Evolutionary conservation across 441 rosid species (phyloP), one percentile per base, ranked within the genome.

Genomic region (Gossypium gossypioides): DNA sequence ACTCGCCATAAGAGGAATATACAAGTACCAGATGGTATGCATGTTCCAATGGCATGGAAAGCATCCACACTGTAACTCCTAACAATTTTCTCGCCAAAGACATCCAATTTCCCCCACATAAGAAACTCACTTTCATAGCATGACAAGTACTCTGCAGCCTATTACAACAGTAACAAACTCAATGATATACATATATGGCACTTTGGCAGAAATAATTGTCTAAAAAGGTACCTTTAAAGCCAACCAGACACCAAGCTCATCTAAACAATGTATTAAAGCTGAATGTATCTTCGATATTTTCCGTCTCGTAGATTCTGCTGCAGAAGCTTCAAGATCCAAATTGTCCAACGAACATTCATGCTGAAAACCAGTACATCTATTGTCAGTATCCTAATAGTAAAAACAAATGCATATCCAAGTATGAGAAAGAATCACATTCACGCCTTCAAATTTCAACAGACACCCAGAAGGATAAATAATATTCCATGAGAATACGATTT

Each of bases 131-230:
- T 81, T 80, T 80, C 87, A 72, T 51, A 69, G 62, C 62, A 27
- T 5, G 93, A 83, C 13, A 96, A 75, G 62, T 71, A 77, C 67
- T 85, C 69, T 16, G 97, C 97, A 75, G 99, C 98, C 98, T 93
- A 83, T 81, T 75, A 76, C 54, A 56, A 73, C 72, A 44, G 68
- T 1, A 3, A 32, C 4, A 32, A 69, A n/a, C 27, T 21, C 40
- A 65, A 2, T 64, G 37, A 37, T 16, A 16, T 64, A 21, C 25
- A 55, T 55, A 32, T 52, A 68, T 66, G 19, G 55, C 37, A 27
- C 71, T 68, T 46, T 27, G 60, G 42, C 21, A 19, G 4, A 8
- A 57, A 44, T 52, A 52, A 69, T 46, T 76, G 46, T 51, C 3
- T 25, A 37, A 55, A 73, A 16, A 19, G 27, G 34, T 78, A 96